phyloP scores from a whole-genome alignment of 306 rosid genomes.

The Rosa chinensis region DNA sequence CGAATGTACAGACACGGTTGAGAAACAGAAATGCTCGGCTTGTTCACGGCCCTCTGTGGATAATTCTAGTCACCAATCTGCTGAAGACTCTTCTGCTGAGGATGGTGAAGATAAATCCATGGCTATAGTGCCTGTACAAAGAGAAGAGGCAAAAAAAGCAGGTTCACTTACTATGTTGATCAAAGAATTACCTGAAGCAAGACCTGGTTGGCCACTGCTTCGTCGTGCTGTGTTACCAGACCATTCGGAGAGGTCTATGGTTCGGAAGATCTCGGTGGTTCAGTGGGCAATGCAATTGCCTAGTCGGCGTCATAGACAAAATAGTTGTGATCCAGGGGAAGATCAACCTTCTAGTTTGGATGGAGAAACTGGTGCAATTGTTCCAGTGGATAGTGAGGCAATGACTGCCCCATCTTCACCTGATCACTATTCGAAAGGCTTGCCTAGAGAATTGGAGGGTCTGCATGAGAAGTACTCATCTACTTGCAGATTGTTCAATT shows the following conservation, averaged over 20 bases:
- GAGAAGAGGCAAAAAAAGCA: slow-evolving; percentile 19
- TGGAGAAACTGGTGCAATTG: slow-evolving; percentile 73
- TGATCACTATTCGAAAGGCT: slow-evolving; percentile 28
- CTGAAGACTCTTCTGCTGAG: slow-evolving; percentile 38
- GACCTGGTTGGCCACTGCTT: slow-evolving; percentile 97
- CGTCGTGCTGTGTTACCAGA: slow-evolving; percentile 40
- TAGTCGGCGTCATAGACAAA: slow-evolving; percentile 40
- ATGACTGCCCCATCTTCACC: slow-evolving; percentile 36
- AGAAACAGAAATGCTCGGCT: slow-evolving; percentile 47
- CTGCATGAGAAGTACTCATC: slow-evolving; percentile 83
- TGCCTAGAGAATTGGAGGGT: slow-evolving; percentile 73
- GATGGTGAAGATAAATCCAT: slow-evolving; percentile 41
- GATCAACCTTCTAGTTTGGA: slow-evolving; percentile 44
- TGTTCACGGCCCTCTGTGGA: slow-evolving; percentile 43
- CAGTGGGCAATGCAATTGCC: slow-evolving; percentile 98
- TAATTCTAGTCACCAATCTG: slow-evolving; percentile 37
- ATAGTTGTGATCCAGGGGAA: slow-evolving; percentile 29
- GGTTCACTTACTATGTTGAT: slow-evolving; percentile 37
- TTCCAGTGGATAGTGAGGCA: slow-evolving; percentile 53
- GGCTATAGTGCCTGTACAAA: slow-evolving; percentile 74
- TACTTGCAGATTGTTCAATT: slow-evolving; percentile 71
- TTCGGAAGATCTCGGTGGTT: slow-evolving; percentile 65
- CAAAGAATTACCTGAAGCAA: slow-evolving; percentile 47
- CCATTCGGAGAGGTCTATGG: slow-evolving; percentile 29
- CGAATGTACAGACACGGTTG: slow-evolving; percentile 37